Conservation (phyloP, 2,329 filamentous ascomycete species). For the Chaetoscypha palmicola region DNA sequence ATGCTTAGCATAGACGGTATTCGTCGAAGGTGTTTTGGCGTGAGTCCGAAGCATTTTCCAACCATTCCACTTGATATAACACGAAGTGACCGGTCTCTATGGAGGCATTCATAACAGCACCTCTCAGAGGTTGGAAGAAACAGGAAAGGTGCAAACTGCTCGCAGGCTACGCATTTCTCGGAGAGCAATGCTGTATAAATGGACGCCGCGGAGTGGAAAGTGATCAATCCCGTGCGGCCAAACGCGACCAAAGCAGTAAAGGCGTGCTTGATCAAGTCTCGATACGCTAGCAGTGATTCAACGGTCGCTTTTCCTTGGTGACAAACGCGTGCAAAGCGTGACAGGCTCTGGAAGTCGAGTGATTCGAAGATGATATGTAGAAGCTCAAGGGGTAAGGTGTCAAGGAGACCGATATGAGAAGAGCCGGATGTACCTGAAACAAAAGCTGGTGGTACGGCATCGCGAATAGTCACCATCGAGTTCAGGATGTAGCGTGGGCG, state of each 20-base stretch:
- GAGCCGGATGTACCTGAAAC: not conserved
- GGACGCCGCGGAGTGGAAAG: slow-evolving; percentile 3
- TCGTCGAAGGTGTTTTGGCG: not conserved
- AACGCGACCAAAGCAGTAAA: not conserved
- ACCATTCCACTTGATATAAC: slow-evolving; percentile 3
- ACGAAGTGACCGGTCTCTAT: slow-evolving; percentile 3
- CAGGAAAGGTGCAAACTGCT: slow-evolving; percentile 4
- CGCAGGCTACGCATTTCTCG: slow-evolving; percentile 4
- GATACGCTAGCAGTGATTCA: slow-evolving; percentile 1
- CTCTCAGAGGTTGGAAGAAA: slow-evolving; percentile 3
- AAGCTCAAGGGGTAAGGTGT: slow-evolving; percentile 1
- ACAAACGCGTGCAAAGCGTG: slow-evolving; percentile 4
- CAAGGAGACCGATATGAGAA: not conserved
- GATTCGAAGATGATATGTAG: slow-evolving; percentile 4
- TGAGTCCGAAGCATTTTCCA: slow-evolving; percentile 3
- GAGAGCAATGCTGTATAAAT: slow-evolving; percentile 2
- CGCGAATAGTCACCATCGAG: slow-evolving; percentile 3
- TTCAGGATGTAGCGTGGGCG: slow-evolving; percentile 2
- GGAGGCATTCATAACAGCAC: slow-evolving; percentile 5
- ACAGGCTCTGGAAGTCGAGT: slow-evolving; percentile 4
- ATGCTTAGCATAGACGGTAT: slow-evolving; percentile 5
- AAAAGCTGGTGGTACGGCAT: slow-evolving; percentile 1
- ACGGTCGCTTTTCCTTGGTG: slow-evolving; percentile 3
- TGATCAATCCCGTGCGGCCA: not conserved
- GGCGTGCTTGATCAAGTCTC: slow-evolving; percentile 3